These are phyloP conservation scores for Beauveria medogensis DNA, from an alignment of 2,329 filamentous ascomycete genomes.

Conservation along the genomic window DNA sequence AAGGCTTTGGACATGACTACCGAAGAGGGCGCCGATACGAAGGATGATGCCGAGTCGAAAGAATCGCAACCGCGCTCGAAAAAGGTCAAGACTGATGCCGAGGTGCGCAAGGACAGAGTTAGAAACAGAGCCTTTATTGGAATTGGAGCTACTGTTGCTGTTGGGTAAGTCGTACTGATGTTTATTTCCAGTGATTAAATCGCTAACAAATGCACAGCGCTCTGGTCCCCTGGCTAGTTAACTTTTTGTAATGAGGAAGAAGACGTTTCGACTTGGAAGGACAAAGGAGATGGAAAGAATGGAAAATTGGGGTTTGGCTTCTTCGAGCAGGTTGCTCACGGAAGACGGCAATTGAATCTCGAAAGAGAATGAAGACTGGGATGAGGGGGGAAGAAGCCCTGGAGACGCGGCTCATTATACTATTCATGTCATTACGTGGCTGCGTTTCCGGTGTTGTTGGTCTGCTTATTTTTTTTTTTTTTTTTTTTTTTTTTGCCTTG, in stretches of 20 bases:
- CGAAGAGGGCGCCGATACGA: constrained; percentile 37
- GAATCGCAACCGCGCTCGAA: constrained; percentile 53
- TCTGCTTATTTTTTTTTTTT: constrained; percentile 1
- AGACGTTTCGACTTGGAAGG: not conserved
- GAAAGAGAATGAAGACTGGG: not conserved
- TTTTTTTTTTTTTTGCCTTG: constrained; percentile 1
- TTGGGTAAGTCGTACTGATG: constrained; percentile 62
- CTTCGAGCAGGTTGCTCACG: not conserved
- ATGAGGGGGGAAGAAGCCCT: not conserved
- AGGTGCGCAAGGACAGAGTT: constrained; percentile 78
- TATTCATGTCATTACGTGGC: constrained; percentile 12
- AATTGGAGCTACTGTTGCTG: constrained; percentile 74
- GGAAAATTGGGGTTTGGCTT: not conserved
- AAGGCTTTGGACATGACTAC: constrained; percentile 67
- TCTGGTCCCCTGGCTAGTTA: constrained; percentile 44
- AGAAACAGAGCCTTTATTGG: constrained; percentile 79
- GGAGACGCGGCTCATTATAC: not conserved
- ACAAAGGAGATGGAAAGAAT: not conserved
- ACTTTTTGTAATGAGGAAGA: constrained; percentile 33
- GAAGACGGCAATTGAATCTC: not conserved
- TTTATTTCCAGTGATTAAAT: not conserved
- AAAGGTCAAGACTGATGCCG: constrained; percentile 71
- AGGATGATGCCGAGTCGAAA: constrained; percentile 22
- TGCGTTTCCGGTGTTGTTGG: constrained; percentile 10
- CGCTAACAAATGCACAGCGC: constrained; percentile 26